A percentile compares a stretch with the other conserved stretches of the same genome.
phyloP scores from a whole-genome alignment of 139 green algal genomes.

The Nannochloris sp. region DNA sequence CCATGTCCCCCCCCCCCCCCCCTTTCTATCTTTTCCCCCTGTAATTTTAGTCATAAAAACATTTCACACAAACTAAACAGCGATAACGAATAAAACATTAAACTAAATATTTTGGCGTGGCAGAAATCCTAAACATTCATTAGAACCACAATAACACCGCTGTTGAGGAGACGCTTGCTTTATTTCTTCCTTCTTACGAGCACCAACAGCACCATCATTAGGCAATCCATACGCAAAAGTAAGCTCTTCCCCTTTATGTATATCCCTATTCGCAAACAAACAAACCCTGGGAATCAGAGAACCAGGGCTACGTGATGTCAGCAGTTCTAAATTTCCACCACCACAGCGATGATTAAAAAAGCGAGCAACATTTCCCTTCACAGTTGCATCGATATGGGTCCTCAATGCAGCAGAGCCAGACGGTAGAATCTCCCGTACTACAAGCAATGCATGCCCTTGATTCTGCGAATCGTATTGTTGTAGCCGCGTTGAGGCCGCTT shows the following conservation, averaged over 20 bases:
- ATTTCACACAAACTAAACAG: neutral
- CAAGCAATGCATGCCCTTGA: slow-evolving; percentile 48
- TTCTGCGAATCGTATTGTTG: slow-evolving; percentile 29
- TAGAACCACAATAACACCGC: slow-evolving; percentile 29
- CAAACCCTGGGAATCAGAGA: slow-evolving; percentile 33
- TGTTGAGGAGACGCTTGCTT: too few species aligned
- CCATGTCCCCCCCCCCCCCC: too few species aligned
- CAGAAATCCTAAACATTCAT: slow-evolving; percentile 30
- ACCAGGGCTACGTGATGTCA: slow-evolving; percentile 30
- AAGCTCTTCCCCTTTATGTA: slow-evolving; percentile 44
- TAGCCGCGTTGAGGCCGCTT: slow-evolving; percentile 35
- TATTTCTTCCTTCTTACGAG: too few species aligned
- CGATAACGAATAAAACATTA: too few species aligned
- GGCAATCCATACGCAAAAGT: slow-evolving; percentile 52
- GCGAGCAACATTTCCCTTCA: slow-evolving; percentile 41
- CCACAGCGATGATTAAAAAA: slow-evolving; percentile 63
- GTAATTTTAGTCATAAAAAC: neutral
- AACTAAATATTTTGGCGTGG: slow-evolving; percentile 18
- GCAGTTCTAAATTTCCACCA: slow-evolving; percentile 43
- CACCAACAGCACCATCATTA: neutral
- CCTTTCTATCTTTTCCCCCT: neutral
- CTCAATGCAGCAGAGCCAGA: slow-evolving; percentile 29
- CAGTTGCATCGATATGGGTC: slow-evolving; percentile 59
- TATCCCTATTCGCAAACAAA: slow-evolving; percentile 34
- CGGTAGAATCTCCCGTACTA: slow-evolving; percentile 45